These are phyloP conservation scores for Bonnemaisonia californica DNA, from an alignment of 31 red algal species.

Conservation along the genomic window DNA sequence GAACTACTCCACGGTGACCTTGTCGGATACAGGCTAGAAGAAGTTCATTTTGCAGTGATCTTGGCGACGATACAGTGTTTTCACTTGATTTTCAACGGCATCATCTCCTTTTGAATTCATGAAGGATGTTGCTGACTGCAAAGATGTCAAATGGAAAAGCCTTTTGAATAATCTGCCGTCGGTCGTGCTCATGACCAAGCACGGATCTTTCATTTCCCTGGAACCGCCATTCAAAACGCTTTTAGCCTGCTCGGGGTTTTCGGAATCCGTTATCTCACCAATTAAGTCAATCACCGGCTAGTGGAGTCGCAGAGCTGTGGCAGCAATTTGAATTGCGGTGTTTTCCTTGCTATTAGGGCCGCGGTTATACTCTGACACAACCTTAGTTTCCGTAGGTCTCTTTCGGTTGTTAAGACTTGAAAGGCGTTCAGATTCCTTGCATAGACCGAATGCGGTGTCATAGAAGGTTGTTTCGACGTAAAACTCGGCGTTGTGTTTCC, in stretches of 20 bases:
- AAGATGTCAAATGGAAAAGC: background rate
- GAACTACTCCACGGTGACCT: background rate
- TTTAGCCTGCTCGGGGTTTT: background rate
- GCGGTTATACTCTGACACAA: background rate
- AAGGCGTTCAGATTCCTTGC: background rate
- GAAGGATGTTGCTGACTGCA: background rate
- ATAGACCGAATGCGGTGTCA: background rate
- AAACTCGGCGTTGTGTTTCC: background rate
- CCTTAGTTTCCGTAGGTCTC: background rate
- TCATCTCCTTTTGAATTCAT: background rate
- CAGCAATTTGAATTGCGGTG: background rate
- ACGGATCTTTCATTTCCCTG: too few species aligned
- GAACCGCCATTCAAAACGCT: background rate
- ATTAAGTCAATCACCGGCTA: background rate
- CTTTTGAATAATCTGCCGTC: background rate
- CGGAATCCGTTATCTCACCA: background rate
- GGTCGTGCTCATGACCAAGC: background rate
- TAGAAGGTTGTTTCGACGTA: slow-evolving; percentile 6
- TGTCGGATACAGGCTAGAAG: background rate
- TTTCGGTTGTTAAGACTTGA: background rate
- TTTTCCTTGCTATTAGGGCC: background rate
- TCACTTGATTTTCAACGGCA: background rate
- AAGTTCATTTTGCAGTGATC: background rate
- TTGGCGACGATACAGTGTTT: background rate
- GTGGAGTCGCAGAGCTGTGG: background rate